Evolutionary conservation across 208 protist species (phyloP).

Genomic region (Crithidia sp.): DNA sequence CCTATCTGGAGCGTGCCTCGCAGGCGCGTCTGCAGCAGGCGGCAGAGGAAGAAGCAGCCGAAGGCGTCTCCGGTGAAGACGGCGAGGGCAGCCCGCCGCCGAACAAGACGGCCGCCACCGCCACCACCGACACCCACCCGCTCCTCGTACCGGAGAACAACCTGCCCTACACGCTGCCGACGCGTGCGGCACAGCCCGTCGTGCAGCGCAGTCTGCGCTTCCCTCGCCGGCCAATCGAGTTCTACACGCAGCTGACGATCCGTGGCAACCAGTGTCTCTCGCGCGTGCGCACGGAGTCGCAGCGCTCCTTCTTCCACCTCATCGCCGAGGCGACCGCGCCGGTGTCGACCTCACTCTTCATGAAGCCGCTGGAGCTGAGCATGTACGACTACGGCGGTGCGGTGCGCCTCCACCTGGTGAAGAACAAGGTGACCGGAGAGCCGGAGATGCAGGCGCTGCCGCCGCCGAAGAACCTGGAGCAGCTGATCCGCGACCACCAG

Average conservation of each 20-base stretch:
- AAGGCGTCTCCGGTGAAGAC: neutral
- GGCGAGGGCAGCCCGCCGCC: neutral
- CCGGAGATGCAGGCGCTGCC: constrained; percentile 43
- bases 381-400: constrained; percentile 61
- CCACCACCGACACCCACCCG: neutral
- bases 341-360: constrained; percentile 47
- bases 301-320: constrained; percentile 39
- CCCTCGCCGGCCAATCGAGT: constrained; percentile 32
- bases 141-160: constrained; percentile 3
- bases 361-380: constrained; percentile 42
- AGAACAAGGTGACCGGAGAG: constrained; percentile 18
- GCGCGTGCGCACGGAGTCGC: constrained; percentile 33
- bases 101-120: neutral
- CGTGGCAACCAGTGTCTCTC: constrained; percentile 41
- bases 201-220: constrained; percentile 25
- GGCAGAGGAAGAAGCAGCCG: constrained; percentile 26
- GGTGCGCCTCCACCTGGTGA: constrained; percentile 36
- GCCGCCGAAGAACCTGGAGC: constrained; percentile 37
- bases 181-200: constrained; percentile 22
- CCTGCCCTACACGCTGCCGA: constrained; percentile 14
- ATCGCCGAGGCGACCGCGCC: constrained; percentile 45
- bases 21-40: constrained; percentile 27
- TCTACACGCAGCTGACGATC: constrained; percentile 34
- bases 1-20: constrained; percentile 27
- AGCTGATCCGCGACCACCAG: constrained; percentile 35